Evolutionary conservation across 75 land plant species (phyloP).

Genomic region (Cupressus sempervirens): DNA sequence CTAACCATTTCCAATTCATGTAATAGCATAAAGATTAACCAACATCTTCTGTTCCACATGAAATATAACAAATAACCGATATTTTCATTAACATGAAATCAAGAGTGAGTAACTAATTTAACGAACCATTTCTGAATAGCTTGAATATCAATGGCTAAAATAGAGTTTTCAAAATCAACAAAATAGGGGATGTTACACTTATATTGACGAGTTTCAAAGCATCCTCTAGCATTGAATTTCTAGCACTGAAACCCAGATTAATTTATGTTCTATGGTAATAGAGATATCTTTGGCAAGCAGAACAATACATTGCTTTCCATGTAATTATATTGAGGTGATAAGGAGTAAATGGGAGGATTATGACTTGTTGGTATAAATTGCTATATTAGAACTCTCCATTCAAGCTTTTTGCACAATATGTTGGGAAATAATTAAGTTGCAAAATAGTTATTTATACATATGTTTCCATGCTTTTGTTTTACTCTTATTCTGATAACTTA

Average conservation of each 20-base stretch:
- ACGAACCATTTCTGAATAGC: too few species aligned
- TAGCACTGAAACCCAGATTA: neutral
- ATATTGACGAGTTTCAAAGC: neutral
- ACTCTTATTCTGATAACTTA: neutral
- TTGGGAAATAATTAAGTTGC: neutral
- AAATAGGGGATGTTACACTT: too few species aligned
- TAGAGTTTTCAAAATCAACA: too few species aligned
- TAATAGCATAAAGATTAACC: too few species aligned
- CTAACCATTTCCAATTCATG: too few species aligned
- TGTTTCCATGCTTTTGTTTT: neutral
- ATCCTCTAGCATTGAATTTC: neutral
- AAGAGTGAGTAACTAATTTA: too few species aligned
- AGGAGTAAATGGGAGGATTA: neutral
- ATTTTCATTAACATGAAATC: too few species aligned
- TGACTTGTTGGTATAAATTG: neutral
- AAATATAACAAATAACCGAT: too few species aligned
- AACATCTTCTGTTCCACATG: too few species aligned
- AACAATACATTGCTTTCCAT: neutral
- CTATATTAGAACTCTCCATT: neutral
- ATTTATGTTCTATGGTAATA: neutral
- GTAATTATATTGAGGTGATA: neutral
- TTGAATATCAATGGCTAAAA: too few species aligned
- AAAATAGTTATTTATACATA: neutral
- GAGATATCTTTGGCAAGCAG: neutral
- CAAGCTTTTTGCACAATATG: neutral